A percentile compares a stretch with the other conserved stretches of the same genome.
Evolutionary conservation across 73 alveolate genomes (phyloP).

Genomic region (Stentor roeselii): DNA sequence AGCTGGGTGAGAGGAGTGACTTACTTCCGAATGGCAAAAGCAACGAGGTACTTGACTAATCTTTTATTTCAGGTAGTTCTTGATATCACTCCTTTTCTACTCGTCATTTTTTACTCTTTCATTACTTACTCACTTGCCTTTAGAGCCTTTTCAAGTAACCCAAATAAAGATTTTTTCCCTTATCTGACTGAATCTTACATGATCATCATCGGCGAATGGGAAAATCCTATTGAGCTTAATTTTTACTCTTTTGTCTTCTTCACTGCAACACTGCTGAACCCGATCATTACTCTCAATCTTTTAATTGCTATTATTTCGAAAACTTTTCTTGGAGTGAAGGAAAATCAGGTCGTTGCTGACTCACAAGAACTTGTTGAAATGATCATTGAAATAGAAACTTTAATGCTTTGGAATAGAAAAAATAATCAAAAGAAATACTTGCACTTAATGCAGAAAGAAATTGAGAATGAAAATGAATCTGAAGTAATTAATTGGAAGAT

Average conservation of each 20-base stretch:
- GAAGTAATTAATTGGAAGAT: no score
- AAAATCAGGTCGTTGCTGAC: background rate
- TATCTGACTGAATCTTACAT: background rate
- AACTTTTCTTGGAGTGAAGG: constrained; percentile 36
- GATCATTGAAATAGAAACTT: constrained; percentile 23
- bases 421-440: background rate
- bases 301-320: constrained; percentile 49
- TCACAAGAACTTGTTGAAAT: constrained; percentile 13
- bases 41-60: constrained; percentile 25
- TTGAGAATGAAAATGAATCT: background rate
- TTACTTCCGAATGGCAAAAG: background rate
- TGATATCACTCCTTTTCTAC: background rate
- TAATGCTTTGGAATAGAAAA: background rate
- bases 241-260: constrained; percentile 25
- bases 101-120: background rate
- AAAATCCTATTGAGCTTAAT: background rate
- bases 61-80: background rate
- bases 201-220: constrained; percentile 12
- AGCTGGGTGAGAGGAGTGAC: constrained; percentile 29
- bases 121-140: constrained; percentile 5
- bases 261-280: constrained; percentile 35
- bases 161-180: background rate
- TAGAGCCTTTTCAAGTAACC: background rate
- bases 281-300: constrained; percentile 45
- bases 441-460: background rate